These are phyloP conservation scores for Kurtzmaniella quercitrusa DNA, from an alignment of 1,139 yeast species.

Conservation along the genomic window DNA sequence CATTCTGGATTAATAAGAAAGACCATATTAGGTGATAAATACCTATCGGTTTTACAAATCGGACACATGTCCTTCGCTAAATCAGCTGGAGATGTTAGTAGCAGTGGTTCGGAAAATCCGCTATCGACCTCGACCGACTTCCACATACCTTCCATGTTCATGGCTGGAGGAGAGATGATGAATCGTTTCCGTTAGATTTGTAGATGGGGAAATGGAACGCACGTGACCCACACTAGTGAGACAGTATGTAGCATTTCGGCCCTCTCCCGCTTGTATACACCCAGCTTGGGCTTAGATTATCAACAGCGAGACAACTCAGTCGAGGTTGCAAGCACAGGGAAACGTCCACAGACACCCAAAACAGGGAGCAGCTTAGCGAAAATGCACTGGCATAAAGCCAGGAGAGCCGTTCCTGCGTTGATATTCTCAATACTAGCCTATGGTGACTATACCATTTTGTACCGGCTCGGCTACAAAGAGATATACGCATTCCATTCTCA, in stretches of 20 bases:
- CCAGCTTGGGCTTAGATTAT: too few relatives aligned
- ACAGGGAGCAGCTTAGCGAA: neutral
- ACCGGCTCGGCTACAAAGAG: slow-evolving; percentile 34
- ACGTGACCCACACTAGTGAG: neutral
- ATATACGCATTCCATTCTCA: slow-evolving; percentile 27
- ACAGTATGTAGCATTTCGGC: too few relatives aligned
- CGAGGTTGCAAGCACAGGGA: neutral
- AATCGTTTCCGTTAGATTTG: too few relatives aligned
- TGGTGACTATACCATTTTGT: slow-evolving; percentile 28
- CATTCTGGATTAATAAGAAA: slow-evolving; percentile 95
- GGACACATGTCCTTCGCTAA: slow-evolving; percentile 82
- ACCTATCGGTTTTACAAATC: slow-evolving; percentile 92
- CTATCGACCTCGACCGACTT: too few relatives aligned
- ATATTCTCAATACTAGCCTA: slow-evolving; percentile 26
- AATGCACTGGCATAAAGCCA: neutral
- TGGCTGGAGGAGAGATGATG: neutral
- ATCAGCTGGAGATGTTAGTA: slow-evolving; percentile 27
- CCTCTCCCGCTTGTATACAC: too few relatives aligned
- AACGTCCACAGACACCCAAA: neutral
- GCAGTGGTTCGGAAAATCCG: neutral
- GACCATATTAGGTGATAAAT: slow-evolving; percentile 88
- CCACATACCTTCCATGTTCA: slow-evolving; percentile 1
- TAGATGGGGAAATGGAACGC: too few relatives aligned
- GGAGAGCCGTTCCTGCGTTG: slow-evolving; percentile 18
- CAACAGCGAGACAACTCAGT: too few relatives aligned